Percentiles rank a stretch among this genome's conserved stretches.
These are phyloP conservation scores for Emergomyces pasteurianus DNA, from an alignment of 2,329 filamentous ascomycete genomes.

Conservation along the genomic window DNA sequence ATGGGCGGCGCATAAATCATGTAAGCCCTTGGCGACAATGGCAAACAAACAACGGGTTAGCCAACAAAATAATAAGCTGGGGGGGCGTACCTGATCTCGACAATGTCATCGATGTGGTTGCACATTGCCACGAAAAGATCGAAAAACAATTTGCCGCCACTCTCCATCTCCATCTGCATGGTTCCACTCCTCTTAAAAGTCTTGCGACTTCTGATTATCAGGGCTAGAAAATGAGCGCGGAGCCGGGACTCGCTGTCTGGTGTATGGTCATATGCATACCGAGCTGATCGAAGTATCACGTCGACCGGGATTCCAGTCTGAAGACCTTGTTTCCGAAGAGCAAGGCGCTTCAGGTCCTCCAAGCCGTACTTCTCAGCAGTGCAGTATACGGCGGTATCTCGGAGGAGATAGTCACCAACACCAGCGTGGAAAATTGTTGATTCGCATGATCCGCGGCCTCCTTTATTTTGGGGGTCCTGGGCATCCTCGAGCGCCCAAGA, in stretches of 20 bases:
- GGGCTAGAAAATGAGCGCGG: slow-evolving; percentile 90
- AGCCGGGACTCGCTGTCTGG: slow-evolving; percentile 84
- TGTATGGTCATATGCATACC: slow-evolving; percentile 92
- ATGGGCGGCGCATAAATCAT: slow-evolving; percentile 7
- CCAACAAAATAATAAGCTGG: slow-evolving; percentile 7
- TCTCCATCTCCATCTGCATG: slow-evolving; percentile 98
- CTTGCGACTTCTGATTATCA: slow-evolving; percentile 94
- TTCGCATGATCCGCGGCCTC: slow-evolving; percentile 53
- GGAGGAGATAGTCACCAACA: slow-evolving; percentile 64
- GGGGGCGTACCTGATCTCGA: slow-evolving; percentile 61
- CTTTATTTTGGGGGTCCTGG: slow-evolving; percentile 41
- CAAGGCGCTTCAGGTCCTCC: slow-evolving; percentile 81
- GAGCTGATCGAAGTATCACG: slow-evolving; percentile 81
- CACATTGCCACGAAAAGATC: slow-evolving; percentile 97
- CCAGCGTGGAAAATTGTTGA: slow-evolving; percentile 67
- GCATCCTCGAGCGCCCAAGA: slow-evolving; percentile 81
- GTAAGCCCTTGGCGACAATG: slow-evolving; percentile 12
- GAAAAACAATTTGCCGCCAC: slow-evolving; percentile 90
- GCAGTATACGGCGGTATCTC: slow-evolving; percentile 92
- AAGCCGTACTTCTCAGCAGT: slow-evolving; percentile 81
- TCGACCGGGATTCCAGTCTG: slow-evolving; percentile 85
- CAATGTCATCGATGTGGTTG: slow-evolving; percentile 94
- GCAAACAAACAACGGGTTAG: slow-evolving; percentile 8
- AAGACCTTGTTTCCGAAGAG: slow-evolving; percentile 87
- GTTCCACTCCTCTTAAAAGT: slow-evolving; percentile 97